phyloP scores from a whole-genome alignment of 2,329 filamentous ascomycete species.

The Fusarium ambrosium region DNA sequence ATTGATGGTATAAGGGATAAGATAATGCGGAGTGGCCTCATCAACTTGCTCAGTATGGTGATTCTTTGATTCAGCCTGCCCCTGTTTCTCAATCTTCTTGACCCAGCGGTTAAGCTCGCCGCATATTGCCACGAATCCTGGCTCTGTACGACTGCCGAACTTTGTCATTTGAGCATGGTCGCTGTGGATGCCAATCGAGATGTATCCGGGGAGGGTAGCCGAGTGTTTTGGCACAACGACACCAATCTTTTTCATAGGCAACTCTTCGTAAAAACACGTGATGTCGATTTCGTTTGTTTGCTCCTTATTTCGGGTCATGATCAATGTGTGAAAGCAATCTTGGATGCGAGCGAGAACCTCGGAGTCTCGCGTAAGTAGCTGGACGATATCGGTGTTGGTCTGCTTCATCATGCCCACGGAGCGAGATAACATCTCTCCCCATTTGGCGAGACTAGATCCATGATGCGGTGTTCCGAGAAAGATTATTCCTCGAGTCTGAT shows the following conservation, averaged over 20 bases:
- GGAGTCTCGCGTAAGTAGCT: conserved; percentile 20
- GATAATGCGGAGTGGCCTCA: not conserved
- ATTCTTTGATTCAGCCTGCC: accelerated
- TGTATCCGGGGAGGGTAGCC: conserved; percentile 21
- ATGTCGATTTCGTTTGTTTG: conserved; percentile 12
- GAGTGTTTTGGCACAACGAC: conserved; percentile 33
- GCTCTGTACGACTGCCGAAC: conserved; percentile 10
- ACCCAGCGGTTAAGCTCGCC: conserved; percentile 28
- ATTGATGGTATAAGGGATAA: conserved; percentile 32
- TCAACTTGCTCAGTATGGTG: not conserved
- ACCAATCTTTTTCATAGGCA: conserved; percentile 17
- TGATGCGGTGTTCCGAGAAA: conserved; percentile 37
- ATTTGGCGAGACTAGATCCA: conserved; percentile 30
- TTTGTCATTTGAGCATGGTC: conserved; percentile 30
- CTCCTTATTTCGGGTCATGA: not conserved
- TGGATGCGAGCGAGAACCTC: conserved; percentile 29
- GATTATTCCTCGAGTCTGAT: conserved; percentile 19
- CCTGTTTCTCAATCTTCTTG: conserved; percentile 1
- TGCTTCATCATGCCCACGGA: conserved; percentile 26
- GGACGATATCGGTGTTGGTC: conserved; percentile 31
- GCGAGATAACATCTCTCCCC: conserved; percentile 23
- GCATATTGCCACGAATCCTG: conserved; percentile 22
- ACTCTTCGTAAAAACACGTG: conserved; percentile 39
- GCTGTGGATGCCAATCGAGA: conserved; percentile 17
- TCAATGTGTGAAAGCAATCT: conserved; percentile 24